A percentile compares a stretch with the other conserved stretches of the same genome.
phyloP scores from a whole-genome alignment of 768 basidiomycete species.

The Lyophyllum atratum region DNA sequence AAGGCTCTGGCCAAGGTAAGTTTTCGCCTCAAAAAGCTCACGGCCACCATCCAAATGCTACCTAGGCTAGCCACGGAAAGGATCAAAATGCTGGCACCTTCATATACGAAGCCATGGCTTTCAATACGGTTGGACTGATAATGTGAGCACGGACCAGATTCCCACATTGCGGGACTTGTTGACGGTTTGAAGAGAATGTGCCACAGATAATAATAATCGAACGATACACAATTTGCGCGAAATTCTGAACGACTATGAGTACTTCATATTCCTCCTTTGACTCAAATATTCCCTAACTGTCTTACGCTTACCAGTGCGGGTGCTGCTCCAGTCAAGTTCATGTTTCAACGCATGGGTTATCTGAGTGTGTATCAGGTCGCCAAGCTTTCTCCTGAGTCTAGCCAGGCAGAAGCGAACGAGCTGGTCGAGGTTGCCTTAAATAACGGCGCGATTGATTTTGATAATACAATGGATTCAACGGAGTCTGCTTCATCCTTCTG shows the following conservation, averaged over 20 bases:
- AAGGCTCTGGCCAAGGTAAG: constrained; percentile 58
- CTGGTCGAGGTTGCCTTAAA: constrained; percentile 19
- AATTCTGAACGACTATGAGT: constrained; percentile 51
- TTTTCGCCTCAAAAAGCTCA: background rate
- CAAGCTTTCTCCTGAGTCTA: constrained; percentile 33
- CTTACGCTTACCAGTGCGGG: constrained; percentile 47
- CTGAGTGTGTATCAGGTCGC: constrained; percentile 44
- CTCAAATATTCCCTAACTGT: background rate
- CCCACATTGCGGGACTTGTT: background rate
- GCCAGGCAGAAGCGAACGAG: constrained; percentile 38
- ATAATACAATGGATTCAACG: constrained; percentile 3
- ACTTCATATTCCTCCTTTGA: background rate
- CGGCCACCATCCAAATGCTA: background rate
- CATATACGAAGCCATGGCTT: constrained; percentile 62
- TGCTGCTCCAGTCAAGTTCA: constrained; percentile 62
- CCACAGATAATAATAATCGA: constrained; percentile 66
- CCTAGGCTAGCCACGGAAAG: constrained; percentile 50
- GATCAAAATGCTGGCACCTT: constrained; percentile 48
- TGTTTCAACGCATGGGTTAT: constrained; percentile 60
- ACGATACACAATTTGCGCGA: constrained; percentile 60
- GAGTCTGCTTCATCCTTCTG: constrained; percentile 5
- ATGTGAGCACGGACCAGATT: constrained; percentile 44
- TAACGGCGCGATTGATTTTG: constrained; percentile 23
- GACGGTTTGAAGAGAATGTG: constrained; percentile 45
- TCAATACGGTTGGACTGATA: constrained; percentile 60